Evolutionary conservation across 1,284 basidiomycete genomes (phyloP).

Genomic region (Trametes hirsuta): DNA sequence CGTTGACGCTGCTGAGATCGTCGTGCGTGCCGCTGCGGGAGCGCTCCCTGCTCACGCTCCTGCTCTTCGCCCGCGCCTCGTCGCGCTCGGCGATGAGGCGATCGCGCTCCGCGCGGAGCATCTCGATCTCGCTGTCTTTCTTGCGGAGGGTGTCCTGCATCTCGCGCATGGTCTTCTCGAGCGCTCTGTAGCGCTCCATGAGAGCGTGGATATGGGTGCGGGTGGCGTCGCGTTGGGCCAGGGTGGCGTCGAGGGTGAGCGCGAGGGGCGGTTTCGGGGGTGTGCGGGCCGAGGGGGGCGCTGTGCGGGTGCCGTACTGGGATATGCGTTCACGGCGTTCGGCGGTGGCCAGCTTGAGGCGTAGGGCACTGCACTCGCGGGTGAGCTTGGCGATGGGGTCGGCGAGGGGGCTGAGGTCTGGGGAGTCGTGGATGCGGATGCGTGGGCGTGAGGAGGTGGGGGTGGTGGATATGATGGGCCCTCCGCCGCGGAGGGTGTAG

Average conservation of each 20-base stretch:
- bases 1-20: slow-evolving; percentile 15
- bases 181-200: slow-evolving; percentile 59
- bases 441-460: slow-evolving; percentile 26
- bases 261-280: slow-evolving; percentile 27
- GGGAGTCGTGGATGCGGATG: slow-evolving; percentile 20
- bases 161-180: slow-evolving; percentile 54
- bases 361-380: slow-evolving; percentile 48
- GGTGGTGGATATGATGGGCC: slow-evolving; percentile 24
- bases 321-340: slow-evolving; percentile 36
- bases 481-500: slow-evolving; percentile 47
- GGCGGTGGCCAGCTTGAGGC: slow-evolving; percentile 50
- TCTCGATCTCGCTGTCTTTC: slow-evolving; percentile 55
- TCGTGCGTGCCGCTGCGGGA: slow-evolving; percentile 11
- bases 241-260: slow-evolving; percentile 42
- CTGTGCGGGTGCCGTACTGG: slow-evolving; percentile 28
- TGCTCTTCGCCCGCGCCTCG: slow-evolving; percentile 28
- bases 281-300: slow-evolving; percentile 33
- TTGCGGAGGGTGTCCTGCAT: slow-evolving; percentile 36
- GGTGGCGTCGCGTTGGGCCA: slow-evolving; percentile 58
- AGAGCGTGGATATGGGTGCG: slow-evolving; percentile 59
- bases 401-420: slow-evolving; percentile 34
- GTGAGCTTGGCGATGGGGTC: slow-evolving; percentile 43
- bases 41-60: slow-evolving; percentile 27
- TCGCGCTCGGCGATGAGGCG: slow-evolving; percentile 36
- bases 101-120: slow-evolving; percentile 50